Percentiles rank a stretch among this genome's conserved stretches.
Evolutionary conservation across 805 yeast species (phyloP).

Genomic region (Hemisphaericaspora nanyangensis): DNA sequence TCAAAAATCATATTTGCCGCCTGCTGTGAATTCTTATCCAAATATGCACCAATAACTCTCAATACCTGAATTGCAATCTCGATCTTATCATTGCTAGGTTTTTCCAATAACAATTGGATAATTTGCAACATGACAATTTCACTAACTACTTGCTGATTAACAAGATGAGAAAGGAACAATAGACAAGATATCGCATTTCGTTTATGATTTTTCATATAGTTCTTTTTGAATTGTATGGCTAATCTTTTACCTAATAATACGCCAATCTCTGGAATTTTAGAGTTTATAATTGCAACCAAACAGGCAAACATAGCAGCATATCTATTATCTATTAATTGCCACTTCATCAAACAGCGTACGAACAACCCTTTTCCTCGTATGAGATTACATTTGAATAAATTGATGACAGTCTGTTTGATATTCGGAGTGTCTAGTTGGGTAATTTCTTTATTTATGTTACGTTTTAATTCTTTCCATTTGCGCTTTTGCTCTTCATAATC

Average conservation of each 20-base stretch:
- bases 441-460: constrained; percentile 45
- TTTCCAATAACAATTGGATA: constrained; percentile 27
- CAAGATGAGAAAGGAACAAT: constrained; percentile 55
- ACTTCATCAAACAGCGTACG: constrained; percentile 53
- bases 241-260: constrained; percentile 50
- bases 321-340: constrained; percentile 40
- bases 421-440: constrained; percentile 45
- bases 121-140: constrained; percentile 32
- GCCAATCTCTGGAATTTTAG: constrained; percentile 69
- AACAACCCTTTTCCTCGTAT: constrained; percentile 59
- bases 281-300: constrained; percentile 56
- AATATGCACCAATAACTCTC: constrained; percentile 46
- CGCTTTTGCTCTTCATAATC: constrained; percentile 34
- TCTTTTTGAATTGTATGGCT: constrained; percentile 54
- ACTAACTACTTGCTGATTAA: constrained; percentile 52
- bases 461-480: constrained; percentile 54
- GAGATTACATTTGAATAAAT: constrained; percentile 56
- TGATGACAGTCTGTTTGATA: constrained; percentile 44
- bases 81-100: constrained; percentile 52
- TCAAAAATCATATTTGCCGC: constrained; percentile 55
- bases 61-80: constrained; percentile 52
- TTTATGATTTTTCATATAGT: constrained; percentile 43
- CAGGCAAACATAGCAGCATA: constrained; percentile 52
- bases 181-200: constrained; percentile 40
- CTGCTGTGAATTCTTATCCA: constrained; percentile 39